Percentiles rank a stretch among this genome's conserved stretches.
Conservation (phyloP, 2,329 filamentous ascomycete species). For the Capronia epimyces region DNA sequence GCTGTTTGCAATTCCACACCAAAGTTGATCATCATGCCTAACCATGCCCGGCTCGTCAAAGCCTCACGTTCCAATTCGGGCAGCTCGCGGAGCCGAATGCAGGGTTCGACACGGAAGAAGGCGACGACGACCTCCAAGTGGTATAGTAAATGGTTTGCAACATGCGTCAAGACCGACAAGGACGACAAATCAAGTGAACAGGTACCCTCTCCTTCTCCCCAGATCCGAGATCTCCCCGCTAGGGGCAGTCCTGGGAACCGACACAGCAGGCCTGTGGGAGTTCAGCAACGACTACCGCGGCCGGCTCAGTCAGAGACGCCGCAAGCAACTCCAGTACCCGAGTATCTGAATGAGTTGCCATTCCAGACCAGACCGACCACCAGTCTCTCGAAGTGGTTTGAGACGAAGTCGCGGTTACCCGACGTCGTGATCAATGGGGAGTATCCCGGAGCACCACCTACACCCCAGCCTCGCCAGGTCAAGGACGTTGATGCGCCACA, state of each 20-base stretch:
- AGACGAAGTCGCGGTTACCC: not conserved
- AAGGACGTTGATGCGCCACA: conserved; percentile 7
- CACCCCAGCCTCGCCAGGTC: not conserved
- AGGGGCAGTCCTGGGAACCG: not conserved
- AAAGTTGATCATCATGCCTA: not conserved
- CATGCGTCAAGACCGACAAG: not conserved
- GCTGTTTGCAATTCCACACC: too few relatives aligned
- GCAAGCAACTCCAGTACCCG: not conserved
- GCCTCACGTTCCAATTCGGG: not conserved
- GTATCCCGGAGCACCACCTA: not conserved
- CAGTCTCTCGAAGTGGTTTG: conserved; percentile 3
- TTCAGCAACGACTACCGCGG: too few relatives aligned
- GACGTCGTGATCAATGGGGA: not conserved
- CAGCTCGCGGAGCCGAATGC: conserved; percentile 3
- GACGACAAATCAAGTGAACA: not conserved
- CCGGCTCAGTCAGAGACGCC: not conserved
- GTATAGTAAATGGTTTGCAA: not conserved
- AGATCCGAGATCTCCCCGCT: conserved; percentile 4
- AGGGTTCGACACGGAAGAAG: conserved; percentile 8
- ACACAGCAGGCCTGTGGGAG: too few relatives aligned
- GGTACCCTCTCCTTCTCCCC: not conserved
- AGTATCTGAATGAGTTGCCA: not conserved
- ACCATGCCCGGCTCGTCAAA: not conserved
- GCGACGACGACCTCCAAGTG: not conserved
- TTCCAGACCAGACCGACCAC: not conserved